Evolutionary conservation across 495 filamentous ascomycete genomes (phyloP), one percentile per base, ranked within the genome.

Genomic region (Xylaria telfairii): DNA sequence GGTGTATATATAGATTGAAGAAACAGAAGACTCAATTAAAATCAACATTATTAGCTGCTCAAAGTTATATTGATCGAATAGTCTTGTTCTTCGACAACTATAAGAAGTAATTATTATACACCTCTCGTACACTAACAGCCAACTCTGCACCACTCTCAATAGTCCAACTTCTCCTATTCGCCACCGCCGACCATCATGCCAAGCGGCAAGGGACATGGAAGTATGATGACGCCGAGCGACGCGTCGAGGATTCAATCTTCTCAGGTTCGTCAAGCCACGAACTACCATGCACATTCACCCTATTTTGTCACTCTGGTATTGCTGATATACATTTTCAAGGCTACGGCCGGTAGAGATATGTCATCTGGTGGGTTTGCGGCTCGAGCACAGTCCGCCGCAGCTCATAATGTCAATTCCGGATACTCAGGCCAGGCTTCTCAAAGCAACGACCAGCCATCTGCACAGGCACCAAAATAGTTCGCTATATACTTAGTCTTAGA

Each of bases 291-390:
- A 28, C 21, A 12, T 12, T 32, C 34, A 26, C 28, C 21, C 2
- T 21, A 4, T 54, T 8, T n/a, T 1, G 2, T 41, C 28, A 26
- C 47, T 12, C 19, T 2, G 2, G n/a, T n/a, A n/a, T 13, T 30
- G 19, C 7, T 53, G 7, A 10, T 12, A 8, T 15, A 0, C 1
- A 28, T 59, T 4, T 8, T 12, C 32, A 17, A 78, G 76, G 73
- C 67, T 6, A 72, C 37, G 3, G 41, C 41, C 30, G 75, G 73
- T 28, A 24, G 67, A 34, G 71, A 75, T 44, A 74, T 71, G 71
- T 69, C 71, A 0, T 72, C 75, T 0, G 47, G 59, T 15, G 69
- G 72, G 8, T 73, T 76, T 19, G 59, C 76, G 8, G 61, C 76
- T 32, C 59, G 68, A 28, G 71, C 72, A 1, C 68, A 76, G 32